A percentile compares a stretch with the other conserved stretches of the same genome.
Evolutionary conservation across 2,329 filamentous ascomycete species (phyloP).

Genomic region (Aspergillus flavus): DNA sequence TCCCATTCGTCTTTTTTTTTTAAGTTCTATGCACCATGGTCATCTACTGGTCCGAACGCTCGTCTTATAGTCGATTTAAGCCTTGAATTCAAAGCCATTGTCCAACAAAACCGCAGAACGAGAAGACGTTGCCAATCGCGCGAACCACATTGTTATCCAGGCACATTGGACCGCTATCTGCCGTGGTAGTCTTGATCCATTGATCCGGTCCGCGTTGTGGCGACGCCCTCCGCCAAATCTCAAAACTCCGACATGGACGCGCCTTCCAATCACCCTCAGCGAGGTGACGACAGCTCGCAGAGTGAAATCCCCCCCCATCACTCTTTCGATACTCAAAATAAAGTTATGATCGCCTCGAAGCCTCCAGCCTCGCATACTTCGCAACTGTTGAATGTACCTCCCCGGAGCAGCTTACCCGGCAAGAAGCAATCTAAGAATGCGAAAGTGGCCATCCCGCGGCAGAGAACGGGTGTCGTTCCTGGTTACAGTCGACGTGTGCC

Average conservation of each 20-base stretch:
- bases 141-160: background rate
- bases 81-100: background rate
- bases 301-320: conserved; percentile 14
- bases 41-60: background rate
- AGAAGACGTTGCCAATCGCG: background rate
- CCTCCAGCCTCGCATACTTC: conserved; percentile 9
- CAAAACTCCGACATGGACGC: conserved; percentile 13
- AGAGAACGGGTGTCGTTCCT: conserved; percentile 18
- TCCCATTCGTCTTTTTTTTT: background rate
- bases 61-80: background rate
- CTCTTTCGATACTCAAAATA: conserved; percentile 9
- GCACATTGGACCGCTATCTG: too few species aligned
- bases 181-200: background rate
- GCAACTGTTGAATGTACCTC: conserved; percentile 7
- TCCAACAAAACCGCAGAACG: background rate
- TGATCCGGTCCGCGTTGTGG: background rate
- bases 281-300: conserved; percentile 9
- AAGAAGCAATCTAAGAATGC: conserved; percentile 21
- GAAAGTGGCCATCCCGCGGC: conserved; percentile 38
- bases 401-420: conserved; percentile 12
- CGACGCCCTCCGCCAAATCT: background rate
- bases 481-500: conserved; percentile 33
- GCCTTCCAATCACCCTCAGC: conserved; percentile 15
- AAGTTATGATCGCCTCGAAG: conserved; percentile 16
- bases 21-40: background rate